Percentiles rank a stretch among this genome's conserved stretches.
Evolutionary conservation across 176 grass and related monocot genomes (phyloP).

Genomic region (Oryza coarctata): DNA sequence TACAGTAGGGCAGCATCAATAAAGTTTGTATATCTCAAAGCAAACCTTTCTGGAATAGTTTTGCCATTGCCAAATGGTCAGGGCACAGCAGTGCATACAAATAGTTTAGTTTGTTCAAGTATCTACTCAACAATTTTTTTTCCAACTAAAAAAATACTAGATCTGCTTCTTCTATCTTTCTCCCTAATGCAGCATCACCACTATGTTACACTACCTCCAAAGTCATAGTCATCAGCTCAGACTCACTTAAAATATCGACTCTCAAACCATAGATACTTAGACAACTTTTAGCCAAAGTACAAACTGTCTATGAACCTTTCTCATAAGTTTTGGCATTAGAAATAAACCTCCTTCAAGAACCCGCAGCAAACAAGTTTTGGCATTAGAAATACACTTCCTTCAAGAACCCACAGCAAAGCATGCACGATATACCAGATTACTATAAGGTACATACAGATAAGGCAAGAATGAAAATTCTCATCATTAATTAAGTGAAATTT

Average conservation of each 20-base stretch:
- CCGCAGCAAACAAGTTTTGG: too few species aligned
- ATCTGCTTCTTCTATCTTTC: neutral
- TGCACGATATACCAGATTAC: neutral
- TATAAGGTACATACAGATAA: conserved; percentile 1
- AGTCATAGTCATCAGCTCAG: neutral
- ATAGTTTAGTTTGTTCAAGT: neutral
- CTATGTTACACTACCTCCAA: neutral
- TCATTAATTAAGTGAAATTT: neutral
- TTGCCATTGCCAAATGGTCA: neutral
- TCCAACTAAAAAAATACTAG: neutral
- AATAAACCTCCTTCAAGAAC: neutral
- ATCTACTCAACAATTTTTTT: neutral
- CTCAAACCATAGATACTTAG: neutral
- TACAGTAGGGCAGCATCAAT: neutral
- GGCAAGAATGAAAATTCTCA: neutral
- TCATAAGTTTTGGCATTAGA: neutral
- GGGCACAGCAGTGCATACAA: neutral
- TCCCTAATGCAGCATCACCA: neutral
- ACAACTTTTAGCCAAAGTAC: neutral
- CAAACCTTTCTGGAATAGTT: neutral
- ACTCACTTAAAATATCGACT: neutral
- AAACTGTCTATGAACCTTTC: neutral
- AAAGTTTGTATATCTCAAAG: neutral
- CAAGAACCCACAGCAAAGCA: neutral
- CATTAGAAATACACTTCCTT: neutral